phyloP scores from a whole-genome alignment of 345 rosid species.

The Eutrema japonicum region DNA sequence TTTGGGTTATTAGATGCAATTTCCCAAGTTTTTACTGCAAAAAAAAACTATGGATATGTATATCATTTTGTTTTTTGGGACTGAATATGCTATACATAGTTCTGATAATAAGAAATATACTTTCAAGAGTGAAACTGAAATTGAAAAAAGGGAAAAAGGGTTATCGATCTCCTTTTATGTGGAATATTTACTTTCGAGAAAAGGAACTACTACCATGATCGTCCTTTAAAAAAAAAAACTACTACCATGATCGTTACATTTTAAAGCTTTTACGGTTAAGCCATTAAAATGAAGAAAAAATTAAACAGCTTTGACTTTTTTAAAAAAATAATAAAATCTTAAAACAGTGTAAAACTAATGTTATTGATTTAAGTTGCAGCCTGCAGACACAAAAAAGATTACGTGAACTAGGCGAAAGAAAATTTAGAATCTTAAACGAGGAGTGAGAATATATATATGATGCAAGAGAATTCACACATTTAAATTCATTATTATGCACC shows the following conservation, averaged over 20 bases:
- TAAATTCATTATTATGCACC: neutral
- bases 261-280: slow-evolving; percentile 4
- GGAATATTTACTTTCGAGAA: slow-evolving; percentile 32
- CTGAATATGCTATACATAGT: slow-evolving; percentile 10
- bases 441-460: neutral
- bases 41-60: neutral
- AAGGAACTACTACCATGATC: slow-evolving; percentile 21
- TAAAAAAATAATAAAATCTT: neutral
- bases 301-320: neutral
- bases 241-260: slow-evolving; percentile 21
- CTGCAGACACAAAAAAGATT: neutral
- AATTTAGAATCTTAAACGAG: neutral
- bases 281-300: neutral
- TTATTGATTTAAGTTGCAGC: neutral
- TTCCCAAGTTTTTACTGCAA: neutral
- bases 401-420: slow-evolving; percentile 4
- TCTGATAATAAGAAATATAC: neutral
- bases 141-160: slow-evolving; percentile 18
- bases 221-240: no score
- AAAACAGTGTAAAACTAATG: neutral
- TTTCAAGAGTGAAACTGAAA: neutral
- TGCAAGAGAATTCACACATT: neutral
- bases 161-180: slow-evolving; percentile 12
- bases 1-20: no score
- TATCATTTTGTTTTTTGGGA: neutral